Conservation (phyloP, 345 rosid genomes). For the Salix purpurea region DNA sequence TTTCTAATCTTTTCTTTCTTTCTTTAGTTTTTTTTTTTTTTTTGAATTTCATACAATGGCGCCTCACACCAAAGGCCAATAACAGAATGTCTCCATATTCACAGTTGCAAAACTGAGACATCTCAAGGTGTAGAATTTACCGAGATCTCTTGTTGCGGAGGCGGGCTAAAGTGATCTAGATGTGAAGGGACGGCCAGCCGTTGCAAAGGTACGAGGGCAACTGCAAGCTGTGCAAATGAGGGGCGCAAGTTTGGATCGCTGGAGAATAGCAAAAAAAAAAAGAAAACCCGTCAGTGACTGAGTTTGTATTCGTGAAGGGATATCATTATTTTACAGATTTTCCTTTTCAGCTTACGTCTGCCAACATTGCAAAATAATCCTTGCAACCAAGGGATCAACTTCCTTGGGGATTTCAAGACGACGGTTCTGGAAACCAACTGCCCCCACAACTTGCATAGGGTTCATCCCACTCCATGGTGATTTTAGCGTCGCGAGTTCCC, state of each 20-base stretch:
- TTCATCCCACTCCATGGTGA: constrained; percentile 98
- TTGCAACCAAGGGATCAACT: constrained; percentile 79
- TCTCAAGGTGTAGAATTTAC: constrained; percentile 64
- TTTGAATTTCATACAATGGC: constrained; percentile 7
- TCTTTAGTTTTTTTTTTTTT: too few relatives aligned
- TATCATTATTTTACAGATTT: background rate
- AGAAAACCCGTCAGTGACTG: background rate
- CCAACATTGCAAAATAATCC: constrained; percentile 92
- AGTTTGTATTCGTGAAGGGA: background rate
- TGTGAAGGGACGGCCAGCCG: constrained; percentile 59
- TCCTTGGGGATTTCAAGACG: constrained; percentile 96
- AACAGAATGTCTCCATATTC: constrained; percentile 29
- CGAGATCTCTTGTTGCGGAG: constrained; percentile 43
- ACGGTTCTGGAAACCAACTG: constrained; percentile 96
- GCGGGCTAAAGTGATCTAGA: constrained; percentile 46
- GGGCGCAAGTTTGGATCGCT: constrained; percentile 93
- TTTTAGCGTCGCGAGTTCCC: constrained; percentile 96
- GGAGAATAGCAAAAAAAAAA: constrained; percentile 11
- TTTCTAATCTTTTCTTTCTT: background rate
- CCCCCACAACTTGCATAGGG: constrained; percentile 99
- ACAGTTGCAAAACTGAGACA: constrained; percentile 28
- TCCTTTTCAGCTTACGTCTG: constrained; percentile 60
- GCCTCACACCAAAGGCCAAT: constrained; percentile 8
- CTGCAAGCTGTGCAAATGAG: constrained; percentile 71
- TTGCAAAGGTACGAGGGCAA: constrained; percentile 76